These are phyloP conservation scores for Polytrichum formosum DNA, from an alignment of 225 moss, liverwort and hornwort genomes.

Conservation along the genomic window DNA sequence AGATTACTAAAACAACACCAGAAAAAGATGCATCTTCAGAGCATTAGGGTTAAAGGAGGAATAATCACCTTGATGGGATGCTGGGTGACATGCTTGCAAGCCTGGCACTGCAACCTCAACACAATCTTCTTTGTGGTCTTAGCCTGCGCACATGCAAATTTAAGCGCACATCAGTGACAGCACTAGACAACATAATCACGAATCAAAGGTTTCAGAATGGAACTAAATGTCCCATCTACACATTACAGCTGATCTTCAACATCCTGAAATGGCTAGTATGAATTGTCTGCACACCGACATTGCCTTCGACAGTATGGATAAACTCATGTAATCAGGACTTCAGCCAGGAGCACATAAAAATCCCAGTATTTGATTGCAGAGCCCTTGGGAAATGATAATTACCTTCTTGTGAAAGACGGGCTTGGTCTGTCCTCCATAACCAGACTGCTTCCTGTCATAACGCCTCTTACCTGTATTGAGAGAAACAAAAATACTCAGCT, in stretches of 20 bases:
- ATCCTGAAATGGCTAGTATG: not conserved
- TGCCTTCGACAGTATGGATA: too few relatives aligned
- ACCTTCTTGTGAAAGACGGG: conserved; percentile 71
- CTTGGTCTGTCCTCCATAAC: conserved; percentile 85
- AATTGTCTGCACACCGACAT: too few relatives aligned
- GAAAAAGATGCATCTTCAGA: too few relatives aligned
- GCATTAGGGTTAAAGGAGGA: too few relatives aligned
- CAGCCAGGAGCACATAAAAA: too few relatives aligned
- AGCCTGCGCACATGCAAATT: conserved; percentile 17
- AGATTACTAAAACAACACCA: too few relatives aligned
- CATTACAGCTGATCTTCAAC: not conserved
- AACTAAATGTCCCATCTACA: too few relatives aligned
- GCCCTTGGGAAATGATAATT: not conserved
- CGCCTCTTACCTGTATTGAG: conserved; percentile 36
- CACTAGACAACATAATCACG: too few relatives aligned
- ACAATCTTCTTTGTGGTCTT: conserved; percentile 72
- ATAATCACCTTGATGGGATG: conserved; percentile 44
- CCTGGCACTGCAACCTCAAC: conserved; percentile 59
- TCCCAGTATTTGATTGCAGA: too few relatives aligned
- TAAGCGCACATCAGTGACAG: not conserved
- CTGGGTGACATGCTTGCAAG: conserved; percentile 61
- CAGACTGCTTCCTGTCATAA: conserved; percentile 95
- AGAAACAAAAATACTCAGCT: not conserved
- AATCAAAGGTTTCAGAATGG: too few relatives aligned
- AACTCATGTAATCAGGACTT: too few relatives aligned